Conservation (phyloP, 108 stramenopile genomes). For the Cyclotella baltica region DNA sequence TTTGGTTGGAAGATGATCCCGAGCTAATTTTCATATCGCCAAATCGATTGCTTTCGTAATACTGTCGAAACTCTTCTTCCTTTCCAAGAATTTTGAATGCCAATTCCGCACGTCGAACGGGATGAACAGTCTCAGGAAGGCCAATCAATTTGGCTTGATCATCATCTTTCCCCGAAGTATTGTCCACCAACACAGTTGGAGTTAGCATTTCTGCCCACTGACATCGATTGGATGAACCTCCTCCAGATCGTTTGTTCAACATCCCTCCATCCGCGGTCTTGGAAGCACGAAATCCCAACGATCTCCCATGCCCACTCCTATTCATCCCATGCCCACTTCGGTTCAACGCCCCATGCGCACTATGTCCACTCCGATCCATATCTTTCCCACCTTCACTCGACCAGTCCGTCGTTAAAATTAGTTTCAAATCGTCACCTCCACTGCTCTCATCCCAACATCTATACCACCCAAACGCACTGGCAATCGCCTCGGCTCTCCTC, state of each 20-base stretch:
- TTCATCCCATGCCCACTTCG: conserved; percentile 64
- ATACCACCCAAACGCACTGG: conserved; percentile 91
- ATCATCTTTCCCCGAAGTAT: conserved; percentile 69
- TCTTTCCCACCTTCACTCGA: conserved; percentile 49
- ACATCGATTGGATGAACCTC: conserved; percentile 43
- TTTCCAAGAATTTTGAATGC: conserved; percentile 84
- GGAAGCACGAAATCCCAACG: conserved; percentile 80
- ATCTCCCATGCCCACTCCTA: conserved; percentile 74
- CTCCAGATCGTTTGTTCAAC: conserved; percentile 48
- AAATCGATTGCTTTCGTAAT: conserved; percentile 92
- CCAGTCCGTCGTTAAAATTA: conserved; percentile 43
- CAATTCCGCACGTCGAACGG: conserved; percentile 87
- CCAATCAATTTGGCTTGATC: conserved; percentile 79
- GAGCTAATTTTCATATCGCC: conserved; percentile 85
- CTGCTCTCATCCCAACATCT: conserved; percentile 84
- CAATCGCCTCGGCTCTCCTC: conserved; percentile 84
- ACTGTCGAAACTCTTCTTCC: conserved; percentile 86
- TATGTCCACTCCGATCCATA: conserved; percentile 54
- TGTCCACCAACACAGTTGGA: conserved; percentile 70
- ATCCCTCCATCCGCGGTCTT: conserved; percentile 42
- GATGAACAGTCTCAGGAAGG: conserved; percentile 89
- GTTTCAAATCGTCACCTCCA: conserved; percentile 68
- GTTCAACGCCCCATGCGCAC: conserved; percentile 43
- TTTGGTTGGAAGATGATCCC: conserved; percentile 45
- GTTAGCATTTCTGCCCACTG: conserved; percentile 81